Base-by-base conservation (phyloP, 805 yeast species). In the Lachancea lanzarotensis region DNA sequence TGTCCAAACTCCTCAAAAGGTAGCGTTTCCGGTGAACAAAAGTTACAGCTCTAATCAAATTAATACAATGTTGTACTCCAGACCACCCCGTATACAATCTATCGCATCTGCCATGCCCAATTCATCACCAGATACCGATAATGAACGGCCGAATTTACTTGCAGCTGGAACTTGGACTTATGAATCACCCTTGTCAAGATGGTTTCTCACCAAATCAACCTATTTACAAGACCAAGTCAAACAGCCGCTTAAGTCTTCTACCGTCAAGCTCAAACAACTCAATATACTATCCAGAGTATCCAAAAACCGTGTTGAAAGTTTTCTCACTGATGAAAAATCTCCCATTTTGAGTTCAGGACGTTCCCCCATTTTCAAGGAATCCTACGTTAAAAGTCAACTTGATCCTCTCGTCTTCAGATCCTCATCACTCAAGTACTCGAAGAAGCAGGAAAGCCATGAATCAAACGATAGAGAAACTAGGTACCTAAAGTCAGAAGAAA, bases 161-260 rank as follows among this genome's bases (percentile, higher is more conserved):
- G 27, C 31, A 6, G 15, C n/a, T 22, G 43, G 37, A 15, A 33
- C 26, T 13, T 63, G 67, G 67, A 52, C 46, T 26, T 63, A 62
- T 45, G 55, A 54, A n/a, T 63, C 68, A 1, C 68, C 68, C 3
- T 45, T 63, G 11, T 60, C 66, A 9, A 53, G 56, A 42, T 62
- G 67, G 67, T 62, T 63, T 45, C 43, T 61, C 18, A 52, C 62
- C 33, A 55, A 56, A 18, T 59, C 66, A 1, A 52, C 60, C 2
- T 61, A 60, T 42, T 41, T 62, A 2, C 52, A 48, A 30, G 56
- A 52, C 31, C 45, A 47, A 11, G 46, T 43, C 38, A 50, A 33
- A 36, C 52, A 46, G 40, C 48, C 53, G 1, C 48, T 47, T 9
- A 48, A 54, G 22, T 54, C 61, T 1, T 56, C 65, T 1, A 56